These are phyloP conservation scores for Xylaria palmicola DNA, from an alignment of 495 filamentous ascomycete genomes.

Conservation along the genomic window DNA sequence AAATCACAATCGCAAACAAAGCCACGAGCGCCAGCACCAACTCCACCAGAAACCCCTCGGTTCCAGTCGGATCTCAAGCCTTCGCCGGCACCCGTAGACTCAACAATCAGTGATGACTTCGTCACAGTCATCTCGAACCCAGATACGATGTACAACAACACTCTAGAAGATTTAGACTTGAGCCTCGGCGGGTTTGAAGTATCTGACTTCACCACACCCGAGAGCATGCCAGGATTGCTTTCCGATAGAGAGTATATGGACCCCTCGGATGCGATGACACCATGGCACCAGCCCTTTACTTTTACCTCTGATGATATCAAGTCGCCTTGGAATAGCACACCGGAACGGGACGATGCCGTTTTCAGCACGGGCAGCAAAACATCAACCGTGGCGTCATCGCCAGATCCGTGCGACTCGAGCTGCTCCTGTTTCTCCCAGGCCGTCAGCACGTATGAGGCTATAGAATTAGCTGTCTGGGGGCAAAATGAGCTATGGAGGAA, in stretches of 20 bases:
- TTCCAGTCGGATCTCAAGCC: neutral
- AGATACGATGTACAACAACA: neutral
- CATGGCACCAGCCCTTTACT: constrained; percentile 12
- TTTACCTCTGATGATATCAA: constrained; percentile 6
- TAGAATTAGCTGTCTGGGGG: constrained; percentile 14
- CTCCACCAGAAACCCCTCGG: constrained; percentile 12
- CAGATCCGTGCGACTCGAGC: constrained; percentile 1
- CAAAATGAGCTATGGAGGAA: constrained; percentile 13
- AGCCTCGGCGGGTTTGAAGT: constrained; percentile 7
- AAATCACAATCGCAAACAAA: constrained; percentile 3
- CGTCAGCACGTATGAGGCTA: constrained; percentile 14
- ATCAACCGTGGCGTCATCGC: constrained; percentile 2
- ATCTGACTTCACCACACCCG: constrained; percentile 1
- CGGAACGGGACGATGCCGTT: constrained; percentile 9
- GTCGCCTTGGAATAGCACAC: constrained; percentile 10
- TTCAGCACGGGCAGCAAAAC: constrained; percentile 2
- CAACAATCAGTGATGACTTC: constrained; percentile 1
- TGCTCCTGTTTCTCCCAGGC: constrained; percentile 17
- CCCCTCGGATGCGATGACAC: constrained; percentile 11
- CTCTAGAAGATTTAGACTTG: constrained; percentile 12
- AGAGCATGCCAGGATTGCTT: neutral
- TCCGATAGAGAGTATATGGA: constrained; percentile 15
- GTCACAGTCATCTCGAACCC: neutral
- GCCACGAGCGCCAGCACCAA: constrained; percentile 3
- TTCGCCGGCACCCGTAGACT: neutral